Evolutionary conservation across 495 filamentous ascomycete species (phyloP).

Genomic region (Terfezia boudieri): DNA sequence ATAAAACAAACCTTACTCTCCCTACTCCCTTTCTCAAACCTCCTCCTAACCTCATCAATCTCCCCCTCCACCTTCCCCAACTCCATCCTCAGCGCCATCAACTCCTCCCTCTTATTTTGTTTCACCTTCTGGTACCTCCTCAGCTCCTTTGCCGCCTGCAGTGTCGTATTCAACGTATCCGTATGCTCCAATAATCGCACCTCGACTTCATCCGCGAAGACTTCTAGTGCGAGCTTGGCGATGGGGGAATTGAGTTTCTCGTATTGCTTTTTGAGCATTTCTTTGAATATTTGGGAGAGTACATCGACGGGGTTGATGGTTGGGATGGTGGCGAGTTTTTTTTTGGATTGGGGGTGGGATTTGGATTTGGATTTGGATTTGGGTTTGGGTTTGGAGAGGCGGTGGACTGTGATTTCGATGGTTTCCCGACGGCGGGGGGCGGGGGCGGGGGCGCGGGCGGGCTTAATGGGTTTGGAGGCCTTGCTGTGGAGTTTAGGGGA

Average conservation of each 20-base stretch:
- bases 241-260: conserved; percentile 2
- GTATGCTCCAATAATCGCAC: conserved; percentile 14
- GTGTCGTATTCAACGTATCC: conserved; percentile 9
- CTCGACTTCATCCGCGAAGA: conserved; percentile 13
- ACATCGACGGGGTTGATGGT: conserved; percentile 13
- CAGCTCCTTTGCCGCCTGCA: conserved; percentile 4
- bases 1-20: conserved; percentile 5
- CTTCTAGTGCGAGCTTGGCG: conserved; percentile 9
- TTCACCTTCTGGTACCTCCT: conserved; percentile 9
- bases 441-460: not conserved
- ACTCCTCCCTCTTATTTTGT: conserved; percentile 7
- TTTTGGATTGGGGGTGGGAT: not conserved
- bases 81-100: conserved; percentile 7
- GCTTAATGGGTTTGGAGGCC: not conserved
- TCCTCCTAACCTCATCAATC: conserved; percentile 13
- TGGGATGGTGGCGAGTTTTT: not conserved
- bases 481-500: not conserved
- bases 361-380: not conserved
- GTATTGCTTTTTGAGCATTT: conserved; percentile 9
- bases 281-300: conserved; percentile 9
- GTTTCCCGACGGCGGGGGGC: not conserved
- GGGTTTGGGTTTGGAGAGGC: not conserved
- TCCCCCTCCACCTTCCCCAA: conserved; percentile 8
- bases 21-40: conserved; percentile 8
- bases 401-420: not conserved